phyloP scores from a whole-genome alignment of 139 green algal genomes.

The Desmodesmus armatus region DNA sequence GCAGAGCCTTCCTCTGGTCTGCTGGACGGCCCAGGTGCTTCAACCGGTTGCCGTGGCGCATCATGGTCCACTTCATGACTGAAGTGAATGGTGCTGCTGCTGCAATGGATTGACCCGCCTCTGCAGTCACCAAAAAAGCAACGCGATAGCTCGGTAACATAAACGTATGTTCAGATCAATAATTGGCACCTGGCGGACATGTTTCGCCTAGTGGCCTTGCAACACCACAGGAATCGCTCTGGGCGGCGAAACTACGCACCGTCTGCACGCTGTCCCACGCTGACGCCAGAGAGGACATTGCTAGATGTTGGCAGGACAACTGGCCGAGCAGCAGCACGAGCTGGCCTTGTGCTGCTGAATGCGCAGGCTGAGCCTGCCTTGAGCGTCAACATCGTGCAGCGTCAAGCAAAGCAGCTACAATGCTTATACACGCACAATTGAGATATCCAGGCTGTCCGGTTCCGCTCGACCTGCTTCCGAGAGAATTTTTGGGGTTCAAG shows the following conservation, averaged over 20 bases:
- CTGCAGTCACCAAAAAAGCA: constrained; percentile 48
- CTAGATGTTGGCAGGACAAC: constrained; percentile 33
- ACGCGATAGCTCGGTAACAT: too few relatives aligned
- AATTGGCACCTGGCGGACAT: too few relatives aligned
- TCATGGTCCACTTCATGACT: constrained; percentile 77
- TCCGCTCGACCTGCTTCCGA: too few relatives aligned
- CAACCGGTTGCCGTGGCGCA: constrained; percentile 92
- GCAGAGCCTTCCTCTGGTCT: constrained; percentile 97
- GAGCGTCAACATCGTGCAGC: constrained; percentile 31
- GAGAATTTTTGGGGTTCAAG: too few relatives aligned
- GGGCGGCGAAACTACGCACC: too few relatives aligned
- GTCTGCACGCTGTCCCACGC: constrained; percentile 29
- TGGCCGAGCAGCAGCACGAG: not conserved
- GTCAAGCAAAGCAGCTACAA: not conserved
- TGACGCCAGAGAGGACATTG: constrained; percentile 41
- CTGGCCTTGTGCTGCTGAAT: constrained; percentile 42
- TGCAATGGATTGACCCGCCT: constrained; percentile 43
- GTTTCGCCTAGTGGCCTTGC: too few relatives aligned
- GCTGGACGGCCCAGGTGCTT: constrained; percentile 88
- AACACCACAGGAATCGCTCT: too few relatives aligned
- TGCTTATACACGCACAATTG: not conserved
- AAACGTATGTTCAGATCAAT: too few relatives aligned
- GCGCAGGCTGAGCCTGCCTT: constrained; percentile 33
- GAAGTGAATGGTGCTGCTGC: constrained; percentile 43
- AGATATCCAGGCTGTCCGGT: not conserved